These are phyloP conservation scores for Cladosporium sp. DNA, from an alignment of 2,329 filamentous ascomycete genomes.

Conservation along the genomic window DNA sequence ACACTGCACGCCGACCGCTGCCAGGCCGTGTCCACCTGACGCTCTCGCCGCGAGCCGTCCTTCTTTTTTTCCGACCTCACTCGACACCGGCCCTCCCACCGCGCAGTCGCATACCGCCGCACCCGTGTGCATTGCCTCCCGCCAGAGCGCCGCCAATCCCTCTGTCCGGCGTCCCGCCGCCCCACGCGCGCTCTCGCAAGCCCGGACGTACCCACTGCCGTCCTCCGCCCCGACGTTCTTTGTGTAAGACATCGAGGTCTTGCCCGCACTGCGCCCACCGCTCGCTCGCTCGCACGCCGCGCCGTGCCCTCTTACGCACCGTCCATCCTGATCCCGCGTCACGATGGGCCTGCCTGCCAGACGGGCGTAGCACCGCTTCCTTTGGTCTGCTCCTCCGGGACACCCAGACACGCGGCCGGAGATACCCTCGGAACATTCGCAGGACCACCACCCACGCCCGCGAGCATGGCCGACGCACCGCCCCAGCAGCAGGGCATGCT, in stretches of 20 bases:
- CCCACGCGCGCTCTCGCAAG: neutral
- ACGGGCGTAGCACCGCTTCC: slow-evolving; percentile 9
- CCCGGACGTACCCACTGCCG: neutral
- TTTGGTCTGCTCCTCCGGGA: slow-evolving; percentile 9
- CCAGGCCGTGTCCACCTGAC: neutral
- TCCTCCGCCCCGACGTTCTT: slow-evolving; percentile 1
- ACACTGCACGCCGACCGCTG: neutral
- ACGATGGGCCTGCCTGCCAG: slow-evolving; percentile 10
- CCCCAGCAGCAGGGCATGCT: slow-evolving; percentile 25
- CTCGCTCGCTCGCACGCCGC: slow-evolving; percentile 3
- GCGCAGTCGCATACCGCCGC: neutral
- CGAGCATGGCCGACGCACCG: slow-evolving; percentile 17
- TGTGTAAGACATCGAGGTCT: slow-evolving; percentile 11
- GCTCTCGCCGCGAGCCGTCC: neutral
- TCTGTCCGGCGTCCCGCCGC: neutral
- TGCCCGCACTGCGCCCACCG: slow-evolving; percentile 6
- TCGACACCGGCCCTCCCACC: neutral
- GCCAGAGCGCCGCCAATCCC: neutral
- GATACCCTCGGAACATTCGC: neutral
- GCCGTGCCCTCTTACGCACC: slow-evolving; percentile 1
- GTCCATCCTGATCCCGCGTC: slow-evolving; percentile 12
- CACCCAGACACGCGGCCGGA: slow-evolving; percentile 4
- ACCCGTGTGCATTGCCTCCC: neutral
- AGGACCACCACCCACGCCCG: neutral
- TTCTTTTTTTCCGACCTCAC: neutral